Conservation (phyloP, 257 asterid species). For the Solanum pimpinellifolium region DNA sequence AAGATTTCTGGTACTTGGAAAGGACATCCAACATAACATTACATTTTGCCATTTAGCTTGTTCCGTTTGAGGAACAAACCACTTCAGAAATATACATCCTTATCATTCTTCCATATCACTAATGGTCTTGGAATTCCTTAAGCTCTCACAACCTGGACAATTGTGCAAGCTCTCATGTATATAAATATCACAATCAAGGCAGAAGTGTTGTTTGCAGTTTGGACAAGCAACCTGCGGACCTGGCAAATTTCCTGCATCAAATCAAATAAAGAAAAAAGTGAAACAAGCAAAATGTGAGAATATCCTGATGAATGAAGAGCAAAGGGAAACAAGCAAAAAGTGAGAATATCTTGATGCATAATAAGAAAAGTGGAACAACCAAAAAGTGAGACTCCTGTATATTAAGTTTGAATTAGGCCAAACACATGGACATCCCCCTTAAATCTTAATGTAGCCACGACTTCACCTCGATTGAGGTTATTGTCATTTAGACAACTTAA, state of each 20-base stretch:
- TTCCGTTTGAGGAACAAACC: not conserved
- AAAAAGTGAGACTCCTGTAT: not conserved
- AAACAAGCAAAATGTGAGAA: not conserved
- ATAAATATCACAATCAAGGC: conserved; percentile 93
- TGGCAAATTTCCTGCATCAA: conserved; percentile 52
- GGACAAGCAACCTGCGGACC: conserved; percentile 69
- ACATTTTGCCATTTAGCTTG: not conserved
- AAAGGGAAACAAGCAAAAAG: not conserved
- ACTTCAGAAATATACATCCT: not conserved
- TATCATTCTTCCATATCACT: conserved; percentile 14
- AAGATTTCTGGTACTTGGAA: not conserved
- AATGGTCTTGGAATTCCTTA: conserved; percentile 34
- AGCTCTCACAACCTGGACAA: conserved; percentile 96
- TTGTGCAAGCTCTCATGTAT: conserved; percentile 96
- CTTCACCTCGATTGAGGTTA: not conserved
- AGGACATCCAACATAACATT: not conserved
- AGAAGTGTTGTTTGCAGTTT: conserved; percentile 73
- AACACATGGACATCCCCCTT: not conserved
- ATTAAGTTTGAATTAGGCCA: not conserved
- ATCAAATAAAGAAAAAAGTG: not conserved
- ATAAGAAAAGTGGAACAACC: not conserved
- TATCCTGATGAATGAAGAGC: not conserved
- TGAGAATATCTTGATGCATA: not conserved
- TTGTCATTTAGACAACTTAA: not conserved
- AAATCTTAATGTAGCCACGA: not conserved